Evolutionary conservation across 305 asterid species (phyloP), one percentile per base, ranked within the genome.

Genomic region (Vinca major): DNA sequence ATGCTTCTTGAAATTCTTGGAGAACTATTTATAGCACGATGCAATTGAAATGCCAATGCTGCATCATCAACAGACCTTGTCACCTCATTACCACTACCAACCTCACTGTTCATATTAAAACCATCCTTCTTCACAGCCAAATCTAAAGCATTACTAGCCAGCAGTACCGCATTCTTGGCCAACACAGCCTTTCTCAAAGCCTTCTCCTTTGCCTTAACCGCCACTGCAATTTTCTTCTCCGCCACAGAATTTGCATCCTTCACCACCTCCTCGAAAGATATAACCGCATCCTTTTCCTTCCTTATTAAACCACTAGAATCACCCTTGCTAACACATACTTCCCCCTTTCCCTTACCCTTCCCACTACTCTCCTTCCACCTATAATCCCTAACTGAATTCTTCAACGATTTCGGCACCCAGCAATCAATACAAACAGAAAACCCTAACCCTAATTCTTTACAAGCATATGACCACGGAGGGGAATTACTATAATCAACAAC

Each of bases 391-490:
- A 81, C 54, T 40, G 90, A 83, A 47, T 74, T 85, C 80, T 77
- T 86, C 14, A 89, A 85, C 83, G 62, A 71, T 13, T 82, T 83
- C 21, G 99, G 99, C 63, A 93, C 85, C 99, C 99, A 93, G 80
- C 99, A 93, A 83, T 93, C 99, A 39, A 89, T 73, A 71, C 99
- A 93, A 67, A 78, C 76, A 7, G 79, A 61, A 65, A 62, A 65
- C 49, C 41, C 70, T 55, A 41, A 4, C 85, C 81, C 80, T 71
- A 69, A 75, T 72, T 55, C 86, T 41, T 49, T 57, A 81, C 74
- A 62, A 73, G 62, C 72, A 80, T 81, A 83, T 66, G 90, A 74
- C 97, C 95, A 87, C 17, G 97, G 96, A 21, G 83, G 72, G 49
- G 81, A 87, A 79, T 75, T 70, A 50, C 80, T 81, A 75, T 73